phyloP scores from a whole-genome alignment of 495 filamentous ascomycete species.

The Beverwykella pulmonaria region DNA sequence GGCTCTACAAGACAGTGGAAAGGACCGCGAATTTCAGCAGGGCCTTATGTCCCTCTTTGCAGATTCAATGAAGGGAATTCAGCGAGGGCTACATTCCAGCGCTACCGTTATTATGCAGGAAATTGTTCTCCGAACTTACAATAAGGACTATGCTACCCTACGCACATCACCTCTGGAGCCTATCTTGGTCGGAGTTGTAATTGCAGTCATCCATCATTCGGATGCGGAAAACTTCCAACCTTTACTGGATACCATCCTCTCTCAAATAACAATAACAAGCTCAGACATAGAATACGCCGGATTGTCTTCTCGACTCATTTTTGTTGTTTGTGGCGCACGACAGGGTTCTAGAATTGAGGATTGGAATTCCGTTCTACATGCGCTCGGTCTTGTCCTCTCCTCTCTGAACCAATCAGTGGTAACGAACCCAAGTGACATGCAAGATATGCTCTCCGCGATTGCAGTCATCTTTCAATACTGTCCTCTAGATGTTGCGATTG shows the following conservation, averaged over 20 bases:
- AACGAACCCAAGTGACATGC: conserved; percentile 39
- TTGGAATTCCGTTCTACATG: conserved; percentile 69
- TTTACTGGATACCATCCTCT: conserved; percentile 60
- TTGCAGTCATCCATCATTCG: conserved; percentile 80
- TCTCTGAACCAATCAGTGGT: neutral
- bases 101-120: conserved; percentile 69
- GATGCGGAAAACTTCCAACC: conserved; percentile 68
- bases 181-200: conserved; percentile 71
- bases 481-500: conserved; percentile 78
- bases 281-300: neutral
- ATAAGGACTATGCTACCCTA: conserved; percentile 1
- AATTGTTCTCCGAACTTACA: conserved; percentile 50
- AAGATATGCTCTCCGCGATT: conserved; percentile 47
- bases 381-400: conserved; percentile 42
- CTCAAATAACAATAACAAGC: conserved; percentile 48
- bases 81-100: conserved; percentile 77
- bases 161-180: conserved; percentile 45
- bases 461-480: conserved; percentile 73
- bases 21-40: conserved; percentile 68
- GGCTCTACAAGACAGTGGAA: conserved; percentile 53
- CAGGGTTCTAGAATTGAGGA: conserved; percentile 73
- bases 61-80: conserved; percentile 83
- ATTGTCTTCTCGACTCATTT: conserved; percentile 61
- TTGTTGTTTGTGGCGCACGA: conserved; percentile 69
- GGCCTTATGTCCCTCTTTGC: conserved; percentile 89